Conservation (phyloP, 2,329 filamentous ascomycete genomes). For the Exophiala dermatitidis region DNA sequence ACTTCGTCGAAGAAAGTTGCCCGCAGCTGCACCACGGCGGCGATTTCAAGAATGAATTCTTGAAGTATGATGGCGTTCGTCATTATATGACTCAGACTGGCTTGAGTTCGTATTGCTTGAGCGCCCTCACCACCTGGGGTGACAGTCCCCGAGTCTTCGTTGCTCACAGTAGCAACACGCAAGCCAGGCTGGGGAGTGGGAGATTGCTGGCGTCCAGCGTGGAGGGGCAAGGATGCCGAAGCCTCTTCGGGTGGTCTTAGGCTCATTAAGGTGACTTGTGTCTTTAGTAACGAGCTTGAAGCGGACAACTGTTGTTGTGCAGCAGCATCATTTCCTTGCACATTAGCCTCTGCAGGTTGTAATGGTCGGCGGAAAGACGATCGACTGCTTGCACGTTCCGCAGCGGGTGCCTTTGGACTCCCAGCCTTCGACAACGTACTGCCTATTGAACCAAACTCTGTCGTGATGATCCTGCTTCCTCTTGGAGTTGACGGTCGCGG, state of each 20-base stretch:
- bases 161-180: not conserved
- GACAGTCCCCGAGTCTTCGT: constrained; percentile 16
- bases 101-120: constrained; percentile 37
- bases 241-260: constrained; percentile 14
- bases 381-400: constrained; percentile 10
- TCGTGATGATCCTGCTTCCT: constrained; percentile 8
- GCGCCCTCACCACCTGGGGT: constrained; percentile 16
- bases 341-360: constrained; percentile 4
- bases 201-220: constrained; percentile 14
- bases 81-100: constrained; percentile 68
- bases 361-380: constrained; percentile 11
- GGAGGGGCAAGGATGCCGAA: constrained; percentile 14
- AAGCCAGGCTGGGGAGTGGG: constrained; percentile 2
- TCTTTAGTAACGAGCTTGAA: constrained; percentile 12
- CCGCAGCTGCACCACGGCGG: constrained; percentile 66
- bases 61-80: constrained; percentile 75
- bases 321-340: not conserved
- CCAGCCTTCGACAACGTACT: constrained; percentile 13
- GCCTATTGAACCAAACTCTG: constrained; percentile 20
- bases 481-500: constrained; percentile 13
- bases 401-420: not conserved
- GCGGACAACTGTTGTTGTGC: not conserved
- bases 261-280: constrained; percentile 13
- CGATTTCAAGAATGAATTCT: constrained; percentile 70
- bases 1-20: constrained; percentile 68